Evolutionary conservation across 139 green algal species (phyloP).

Genomic region (Yamagishiella unicocca): DNA sequence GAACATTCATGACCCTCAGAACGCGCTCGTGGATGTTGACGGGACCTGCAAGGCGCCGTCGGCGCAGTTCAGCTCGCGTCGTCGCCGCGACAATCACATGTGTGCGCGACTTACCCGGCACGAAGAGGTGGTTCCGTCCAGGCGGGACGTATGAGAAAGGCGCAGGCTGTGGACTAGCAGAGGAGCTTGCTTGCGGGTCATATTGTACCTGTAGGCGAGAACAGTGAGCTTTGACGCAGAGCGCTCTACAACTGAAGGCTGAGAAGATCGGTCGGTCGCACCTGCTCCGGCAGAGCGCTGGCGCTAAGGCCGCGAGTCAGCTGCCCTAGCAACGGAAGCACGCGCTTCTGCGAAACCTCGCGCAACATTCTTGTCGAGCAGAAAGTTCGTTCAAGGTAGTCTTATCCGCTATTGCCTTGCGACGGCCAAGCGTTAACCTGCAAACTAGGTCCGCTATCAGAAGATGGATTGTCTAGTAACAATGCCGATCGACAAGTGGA

Average conservation of each 20-base stretch:
- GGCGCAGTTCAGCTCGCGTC: neutral
- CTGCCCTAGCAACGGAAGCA: conserved; percentile 19
- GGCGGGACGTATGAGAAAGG: conserved; percentile 83
- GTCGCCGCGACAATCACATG: neutral
- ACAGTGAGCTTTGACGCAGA: no score
- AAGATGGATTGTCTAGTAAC: neutral
- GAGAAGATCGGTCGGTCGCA: neutral
- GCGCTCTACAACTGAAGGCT: neutral
- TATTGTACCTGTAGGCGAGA: conserved; percentile 17
- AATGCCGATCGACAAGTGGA: neutral
- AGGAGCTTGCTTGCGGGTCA: neutral
- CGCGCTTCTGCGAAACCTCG: conserved; percentile 38
- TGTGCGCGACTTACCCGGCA: conserved; percentile 77
- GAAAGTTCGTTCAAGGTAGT: neutral
- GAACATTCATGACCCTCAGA: conserved; percentile 88
- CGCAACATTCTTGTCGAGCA: conserved; percentile 21
- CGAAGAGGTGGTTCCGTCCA: conserved; percentile 95
- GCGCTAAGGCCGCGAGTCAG: conserved; percentile 11
- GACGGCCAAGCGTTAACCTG: neutral
- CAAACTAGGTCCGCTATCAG: neutral
- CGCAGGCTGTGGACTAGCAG: conserved; percentile 9
- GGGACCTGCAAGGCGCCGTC: conserved; percentile 76
- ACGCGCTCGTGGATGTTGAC: conserved; percentile 98
- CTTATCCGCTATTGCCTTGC: neutral
- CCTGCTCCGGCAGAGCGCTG: conserved; percentile 25